These are phyloP conservation scores for Eustoma russellianum DNA, from an alignment of 257 asterid genomes.

Conservation along the genomic window DNA sequence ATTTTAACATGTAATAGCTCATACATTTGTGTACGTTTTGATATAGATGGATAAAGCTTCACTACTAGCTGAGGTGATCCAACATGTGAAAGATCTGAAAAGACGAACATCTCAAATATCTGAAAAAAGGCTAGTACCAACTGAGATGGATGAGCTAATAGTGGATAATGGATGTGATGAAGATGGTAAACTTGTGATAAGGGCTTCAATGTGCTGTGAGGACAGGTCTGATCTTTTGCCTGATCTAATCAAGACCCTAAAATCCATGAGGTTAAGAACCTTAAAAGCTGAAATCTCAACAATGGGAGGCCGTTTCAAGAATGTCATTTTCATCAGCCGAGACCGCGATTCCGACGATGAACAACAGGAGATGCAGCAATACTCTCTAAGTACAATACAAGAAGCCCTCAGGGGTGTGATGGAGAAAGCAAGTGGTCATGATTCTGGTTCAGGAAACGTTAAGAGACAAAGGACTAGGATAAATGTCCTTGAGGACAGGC, in stretches of 20 bases:
- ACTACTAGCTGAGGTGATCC: conserved; percentile 81
- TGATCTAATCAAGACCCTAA: conserved; percentile 67
- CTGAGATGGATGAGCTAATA: conserved; percentile 63
- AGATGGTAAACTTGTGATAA: conserved; percentile 54
- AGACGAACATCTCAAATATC: conserved; percentile 56
- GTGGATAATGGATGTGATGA: conserved; percentile 58
- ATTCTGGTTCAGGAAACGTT: conserved; percentile 52
- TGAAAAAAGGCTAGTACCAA: conserved; percentile 50
- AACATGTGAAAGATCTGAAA: conserved; percentile 79
- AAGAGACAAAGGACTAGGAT: conserved; percentile 60
- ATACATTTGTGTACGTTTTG: background rate
- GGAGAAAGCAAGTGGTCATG: conserved; percentile 63
- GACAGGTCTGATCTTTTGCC: conserved; percentile 75
- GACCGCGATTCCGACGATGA: conserved; percentile 27
- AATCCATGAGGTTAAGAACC: conserved; percentile 48
- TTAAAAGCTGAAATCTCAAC: conserved; percentile 76
- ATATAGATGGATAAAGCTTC: conserved; percentile 82
- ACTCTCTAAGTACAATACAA: conserved; percentile 49
- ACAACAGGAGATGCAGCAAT: conserved; percentile 25
- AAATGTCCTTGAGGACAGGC: conserved; percentile 43
- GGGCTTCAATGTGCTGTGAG: conserved; percentile 78
- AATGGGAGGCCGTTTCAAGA: conserved; percentile 66
- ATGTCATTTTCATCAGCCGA: conserved; percentile 58
- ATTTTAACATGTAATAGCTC: background rate
- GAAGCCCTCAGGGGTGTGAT: conserved; percentile 75